phyloP scores from a whole-genome alignment of 1,139 yeast genomes.

The Yamadazyma mexicana region DNA sequence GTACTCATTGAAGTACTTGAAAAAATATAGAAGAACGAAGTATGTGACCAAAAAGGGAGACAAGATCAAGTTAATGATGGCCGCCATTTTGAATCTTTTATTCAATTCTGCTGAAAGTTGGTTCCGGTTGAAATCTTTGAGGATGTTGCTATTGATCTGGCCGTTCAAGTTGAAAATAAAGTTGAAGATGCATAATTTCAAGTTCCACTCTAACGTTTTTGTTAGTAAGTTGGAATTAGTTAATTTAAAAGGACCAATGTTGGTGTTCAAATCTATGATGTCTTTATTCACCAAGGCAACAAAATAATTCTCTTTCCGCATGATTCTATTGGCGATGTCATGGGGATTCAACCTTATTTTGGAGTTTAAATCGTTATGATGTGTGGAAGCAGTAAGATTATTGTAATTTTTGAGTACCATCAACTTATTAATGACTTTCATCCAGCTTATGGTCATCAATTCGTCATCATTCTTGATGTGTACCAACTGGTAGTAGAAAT shows the following conservation, averaged over 20 bases:
- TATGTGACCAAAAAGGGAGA: slow-evolving; percentile 87
- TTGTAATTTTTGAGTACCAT: slow-evolving; percentile 78
- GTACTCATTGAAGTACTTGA: slow-evolving; percentile 90
- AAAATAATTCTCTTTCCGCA: slow-evolving; percentile 92
- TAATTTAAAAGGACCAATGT: slow-evolving; percentile 25
- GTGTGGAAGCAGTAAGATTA: slow-evolving; percentile 54
- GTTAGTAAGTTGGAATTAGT: slow-evolving; percentile 55
- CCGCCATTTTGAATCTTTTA: slow-evolving; percentile 83
- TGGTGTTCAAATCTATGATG: slow-evolving; percentile 58
- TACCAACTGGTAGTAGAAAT: slow-evolving; percentile 66
- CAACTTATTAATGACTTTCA: slow-evolving; percentile 75
- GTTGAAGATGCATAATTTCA: slow-evolving; percentile 83
- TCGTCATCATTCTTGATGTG: slow-evolving; percentile 72
- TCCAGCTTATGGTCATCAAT: slow-evolving; percentile 92
- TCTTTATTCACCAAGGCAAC: slow-evolving; percentile 86
- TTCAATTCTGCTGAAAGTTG: slow-evolving; percentile 67
- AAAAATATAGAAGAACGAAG: slow-evolving; percentile 78
- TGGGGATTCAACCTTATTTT: slow-evolving; percentile 84
- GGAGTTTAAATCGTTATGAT: slow-evolving; percentile 57
- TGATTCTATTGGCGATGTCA: slow-evolving; percentile 90
- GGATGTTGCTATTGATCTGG: slow-evolving; percentile 70
- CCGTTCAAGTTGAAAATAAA: slow-evolving; percentile 84
- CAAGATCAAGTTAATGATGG: slow-evolving; percentile 73
- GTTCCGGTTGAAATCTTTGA: slow-evolving; percentile 72
- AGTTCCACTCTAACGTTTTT: slow-evolving; percentile 90